Conservation (phyloP, 495 filamentous ascomycete species). For the Chaetomium fimeti region DNA sequence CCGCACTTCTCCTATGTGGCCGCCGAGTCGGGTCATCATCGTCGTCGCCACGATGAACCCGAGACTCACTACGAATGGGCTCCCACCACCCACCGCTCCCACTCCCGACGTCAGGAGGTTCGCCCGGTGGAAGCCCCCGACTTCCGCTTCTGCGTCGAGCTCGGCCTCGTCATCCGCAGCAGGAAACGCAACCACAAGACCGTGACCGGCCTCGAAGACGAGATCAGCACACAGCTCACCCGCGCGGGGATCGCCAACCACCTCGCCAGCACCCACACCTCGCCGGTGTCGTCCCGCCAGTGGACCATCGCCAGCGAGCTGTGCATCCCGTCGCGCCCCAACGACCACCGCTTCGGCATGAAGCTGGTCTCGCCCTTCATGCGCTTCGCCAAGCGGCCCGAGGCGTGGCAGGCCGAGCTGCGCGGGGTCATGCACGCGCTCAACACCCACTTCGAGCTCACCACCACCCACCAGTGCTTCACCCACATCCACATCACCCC, state of each 20-base stretch:
- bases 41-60: not conserved
- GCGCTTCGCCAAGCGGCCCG: slow-evolving; percentile 25
- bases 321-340: slow-evolving; percentile 25
- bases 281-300: slow-evolving; percentile 15
- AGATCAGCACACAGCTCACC: slow-evolving; percentile 27
- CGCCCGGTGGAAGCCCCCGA: slow-evolving; percentile 18
- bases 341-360: slow-evolving; percentile 33
- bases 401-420: slow-evolving; percentile 25
- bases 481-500: slow-evolving; percentile 35
- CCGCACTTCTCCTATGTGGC: slow-evolving; percentile 1
- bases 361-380: slow-evolving; percentile 34
- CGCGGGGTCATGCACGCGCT: slow-evolving; percentile 25
- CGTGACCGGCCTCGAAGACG: slow-evolving; percentile 23
- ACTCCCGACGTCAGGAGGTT: not conserved
- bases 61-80: slow-evolving; percentile 1
- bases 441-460: slow-evolving; percentile 32
- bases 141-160: slow-evolving; percentile 34
- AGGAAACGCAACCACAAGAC: slow-evolving; percentile 28
- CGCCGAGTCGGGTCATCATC: slow-evolving; percentile 1
- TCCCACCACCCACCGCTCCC: not conserved
- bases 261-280: slow-evolving; percentile 9
- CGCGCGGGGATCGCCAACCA: slow-evolving; percentile 25
- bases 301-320: slow-evolving; percentile 32
- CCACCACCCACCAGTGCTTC: slow-evolving; percentile 31
- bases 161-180: slow-evolving; percentile 33